Conservation (phyloP, 257 asterid genomes). For the Solanum chiquidenum region DNA sequence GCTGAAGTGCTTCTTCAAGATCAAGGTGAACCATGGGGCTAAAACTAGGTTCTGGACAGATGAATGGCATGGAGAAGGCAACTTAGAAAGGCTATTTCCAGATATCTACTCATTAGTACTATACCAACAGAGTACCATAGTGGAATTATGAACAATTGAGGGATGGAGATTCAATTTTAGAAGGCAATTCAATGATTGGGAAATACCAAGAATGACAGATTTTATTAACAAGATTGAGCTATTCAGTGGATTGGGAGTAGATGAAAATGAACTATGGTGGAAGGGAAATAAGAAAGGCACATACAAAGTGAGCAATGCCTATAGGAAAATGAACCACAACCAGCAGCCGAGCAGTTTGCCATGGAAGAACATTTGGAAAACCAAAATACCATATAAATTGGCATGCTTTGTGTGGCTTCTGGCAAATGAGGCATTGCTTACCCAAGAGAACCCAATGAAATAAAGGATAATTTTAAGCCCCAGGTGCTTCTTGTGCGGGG, state of each 20-base stretch:
- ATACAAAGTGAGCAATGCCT: background rate
- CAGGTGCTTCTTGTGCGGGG: background rate
- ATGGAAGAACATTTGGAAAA: background rate
- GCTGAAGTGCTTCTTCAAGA: background rate
- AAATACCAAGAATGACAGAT: background rate
- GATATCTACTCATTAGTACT: background rate
- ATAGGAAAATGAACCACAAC: background rate
- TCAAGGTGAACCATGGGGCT: background rate
- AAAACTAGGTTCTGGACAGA: background rate
- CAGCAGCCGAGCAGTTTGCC: background rate
- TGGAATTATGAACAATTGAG: background rate
- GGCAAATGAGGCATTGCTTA: background rate
- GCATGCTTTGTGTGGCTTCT: background rate
- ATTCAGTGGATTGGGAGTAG: background rate
- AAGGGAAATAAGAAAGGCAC: background rate
- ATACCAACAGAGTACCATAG: background rate
- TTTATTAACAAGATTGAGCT: background rate
- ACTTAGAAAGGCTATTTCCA: background rate
- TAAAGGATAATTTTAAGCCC: background rate
- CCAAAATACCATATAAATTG: background rate
- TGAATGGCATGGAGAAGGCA: background rate
- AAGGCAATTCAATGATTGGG: background rate
- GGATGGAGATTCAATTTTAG: background rate
- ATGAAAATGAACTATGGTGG: background rate
- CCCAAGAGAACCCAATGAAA: background rate